Percentiles rank a stretch among this genome's conserved stretches.
phyloP scores from a whole-genome alignment of 1,284 basidiomycete species.

The Termitomyces sp. region DNA sequence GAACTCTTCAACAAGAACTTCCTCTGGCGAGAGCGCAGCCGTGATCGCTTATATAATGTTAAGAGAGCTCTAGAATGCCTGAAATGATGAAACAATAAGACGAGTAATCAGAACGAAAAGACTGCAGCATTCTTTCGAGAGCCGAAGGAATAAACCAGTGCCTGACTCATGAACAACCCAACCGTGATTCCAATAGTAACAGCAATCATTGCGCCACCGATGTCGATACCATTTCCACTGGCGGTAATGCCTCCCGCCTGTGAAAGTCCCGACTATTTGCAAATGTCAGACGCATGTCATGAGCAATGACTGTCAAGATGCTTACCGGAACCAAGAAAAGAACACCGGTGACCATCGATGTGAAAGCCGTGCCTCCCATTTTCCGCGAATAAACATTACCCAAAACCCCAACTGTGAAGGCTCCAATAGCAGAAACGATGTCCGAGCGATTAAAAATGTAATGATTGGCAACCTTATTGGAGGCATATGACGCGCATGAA shows the following conservation, averaged over 20 bases:
- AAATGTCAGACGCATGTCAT: not conserved
- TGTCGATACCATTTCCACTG: conserved; percentile 67
- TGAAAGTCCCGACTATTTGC: conserved; percentile 73
- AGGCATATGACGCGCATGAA: conserved; percentile 72
- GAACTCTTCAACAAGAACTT: too few species aligned
- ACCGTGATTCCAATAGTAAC: conserved; percentile 89
- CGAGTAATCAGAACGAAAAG: conserved; percentile 60
- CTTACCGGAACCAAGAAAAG: conserved; percentile 79
- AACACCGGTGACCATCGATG: conserved; percentile 85
- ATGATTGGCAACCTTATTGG: conserved; percentile 76
- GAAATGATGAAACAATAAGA: not conserved
- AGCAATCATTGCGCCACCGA: conserved; percentile 80
- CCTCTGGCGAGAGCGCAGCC: too few species aligned
- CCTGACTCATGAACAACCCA: conserved; percentile 84
- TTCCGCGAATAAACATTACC: conserved; percentile 82
- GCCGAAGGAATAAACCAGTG: conserved; percentile 83
- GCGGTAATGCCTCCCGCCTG: conserved; percentile 78
- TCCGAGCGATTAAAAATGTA: conserved; percentile 85
- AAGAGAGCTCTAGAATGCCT: not conserved
- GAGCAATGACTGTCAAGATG: conserved; percentile 7
- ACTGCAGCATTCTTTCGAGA: conserved; percentile 77
- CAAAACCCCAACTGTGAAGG: conserved; percentile 77
- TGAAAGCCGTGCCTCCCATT: conserved; percentile 87
- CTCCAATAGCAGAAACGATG: conserved; percentile 81
- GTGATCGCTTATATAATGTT: too few species aligned